Evolutionary conservation across 2,329 filamentous ascomycete genomes (phyloP).

Genomic region (Fusarium phyllophilum): DNA sequence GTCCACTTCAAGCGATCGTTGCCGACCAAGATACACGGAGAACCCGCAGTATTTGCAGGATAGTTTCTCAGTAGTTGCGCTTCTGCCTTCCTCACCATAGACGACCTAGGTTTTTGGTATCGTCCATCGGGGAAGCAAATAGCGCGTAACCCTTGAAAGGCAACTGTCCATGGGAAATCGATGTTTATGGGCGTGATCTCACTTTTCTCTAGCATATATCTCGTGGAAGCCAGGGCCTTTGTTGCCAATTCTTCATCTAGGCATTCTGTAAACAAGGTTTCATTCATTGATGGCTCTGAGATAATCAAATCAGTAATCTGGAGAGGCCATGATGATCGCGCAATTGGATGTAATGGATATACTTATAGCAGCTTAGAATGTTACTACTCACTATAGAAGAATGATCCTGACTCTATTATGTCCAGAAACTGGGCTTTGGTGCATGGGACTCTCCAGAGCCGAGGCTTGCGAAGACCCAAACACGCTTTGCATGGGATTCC

Average conservation of each 20-base stretch:
- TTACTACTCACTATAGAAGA: background rate
- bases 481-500: background rate
- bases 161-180: background rate
- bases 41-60: background rate
- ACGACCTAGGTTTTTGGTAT: background rate
- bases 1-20: background rate
- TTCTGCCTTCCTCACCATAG: background rate
- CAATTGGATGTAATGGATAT: fast-evolving
- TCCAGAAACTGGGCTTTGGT: background rate
- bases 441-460: background rate
- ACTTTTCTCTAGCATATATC: fast-evolving
- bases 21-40: background rate
- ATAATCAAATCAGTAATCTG: background rate
- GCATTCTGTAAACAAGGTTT: background rate
- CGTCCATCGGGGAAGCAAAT: background rate
- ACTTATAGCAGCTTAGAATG: fast-evolving
- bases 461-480: background rate
- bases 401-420: background rate
- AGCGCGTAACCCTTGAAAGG: background rate
- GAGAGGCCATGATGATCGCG: background rate
- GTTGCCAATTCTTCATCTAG: background rate
- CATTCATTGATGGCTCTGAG: background rate
- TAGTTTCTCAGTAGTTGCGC: background rate
- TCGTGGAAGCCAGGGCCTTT: background rate
- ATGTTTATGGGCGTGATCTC: background rate